Percentiles rank a stretch among this genome's conserved stretches.
phyloP scores from a whole-genome alignment of 148 eudicot species.

The Oxyria digyna region DNA sequence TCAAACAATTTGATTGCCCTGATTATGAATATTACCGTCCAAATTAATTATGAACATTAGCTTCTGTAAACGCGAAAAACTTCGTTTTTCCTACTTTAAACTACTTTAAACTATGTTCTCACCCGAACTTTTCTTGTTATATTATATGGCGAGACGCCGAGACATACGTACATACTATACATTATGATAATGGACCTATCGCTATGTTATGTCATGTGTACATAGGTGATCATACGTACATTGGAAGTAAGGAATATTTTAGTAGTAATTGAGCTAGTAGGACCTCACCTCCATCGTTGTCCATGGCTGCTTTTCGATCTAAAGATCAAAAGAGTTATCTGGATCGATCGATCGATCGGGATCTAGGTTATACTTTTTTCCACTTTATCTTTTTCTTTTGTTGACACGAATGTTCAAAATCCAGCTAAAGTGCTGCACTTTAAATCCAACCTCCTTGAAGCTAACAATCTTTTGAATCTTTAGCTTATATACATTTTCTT shows the following conservation, averaged over 20 bases:
- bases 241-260: not conserved
- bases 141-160: too few species aligned
- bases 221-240: not conserved
- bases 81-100: too few species aligned
- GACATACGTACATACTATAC: too few species aligned
- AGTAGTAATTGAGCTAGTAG: not conserved
- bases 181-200: not conserved
- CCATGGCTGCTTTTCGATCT: not conserved
- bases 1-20: too few species aligned
- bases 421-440: not conserved
- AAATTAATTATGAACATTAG: too few species aligned
- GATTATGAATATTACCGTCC: too few species aligned
- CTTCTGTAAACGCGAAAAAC: too few species aligned
- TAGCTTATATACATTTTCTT: too few species aligned
- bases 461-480: not conserved
- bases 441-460: not conserved
- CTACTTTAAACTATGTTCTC: too few species aligned
- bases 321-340: not conserved
- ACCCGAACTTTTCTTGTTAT: too few species aligned
- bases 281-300: not conserved
- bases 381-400: not conserved
- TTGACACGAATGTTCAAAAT: conserved; percentile 2
- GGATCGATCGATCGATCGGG: not conserved
- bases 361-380: not conserved
- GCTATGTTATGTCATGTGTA: not conserved